Evolutionary conservation across 148 eudicot species (phyloP), one percentile per base, ranked within the genome.

Genomic region (Bassia scoparia): DNA sequence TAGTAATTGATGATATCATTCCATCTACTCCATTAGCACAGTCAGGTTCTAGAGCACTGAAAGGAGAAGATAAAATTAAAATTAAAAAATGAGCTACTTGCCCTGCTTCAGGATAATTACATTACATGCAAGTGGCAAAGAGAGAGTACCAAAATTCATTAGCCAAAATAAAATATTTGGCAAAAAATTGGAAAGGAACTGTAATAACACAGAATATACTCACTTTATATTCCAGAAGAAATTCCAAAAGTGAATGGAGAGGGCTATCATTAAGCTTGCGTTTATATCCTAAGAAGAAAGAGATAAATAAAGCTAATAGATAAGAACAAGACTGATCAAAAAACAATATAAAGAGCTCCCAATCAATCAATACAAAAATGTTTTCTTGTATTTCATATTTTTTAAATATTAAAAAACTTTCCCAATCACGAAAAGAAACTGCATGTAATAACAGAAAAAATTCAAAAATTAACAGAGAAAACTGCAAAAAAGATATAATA

Each of bases 1-100:
- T 87, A 62, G 70, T 78, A 53, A 94, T 78, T 49, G 84, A 81
- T 78, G 80, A 80, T 50, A 85, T 73, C 34, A 91, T 79, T 75
- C 74, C 78, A 71, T 88, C 95, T 66, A 89, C 60, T 33, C 83
- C 83, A 76, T 71, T 55, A 15, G 78, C 43, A 67, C 67, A 78
- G 54, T 63, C 81, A 67, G 62, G 69, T 67, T 83, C 87, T 49
- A 44, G 76, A 60, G 71, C 81, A 78, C 97, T 92, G 84, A 38
- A 46, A 64, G 44, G 30, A 24, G 50, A 34, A 20, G 0, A 52
- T n/a, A 3, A 52, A 48, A 10, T 41, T 2, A 48, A 48, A 48
- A 48, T n/a, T 41, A 41, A 41, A 14, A 41, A 7, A 41, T 41
- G 0, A 41, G 46, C 46, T 41, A 41, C 10, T 41, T 41, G 2